Base-by-base conservation (phyloP, 805 yeast genomes). In the Tetrapisispora phaffii region DNA sequence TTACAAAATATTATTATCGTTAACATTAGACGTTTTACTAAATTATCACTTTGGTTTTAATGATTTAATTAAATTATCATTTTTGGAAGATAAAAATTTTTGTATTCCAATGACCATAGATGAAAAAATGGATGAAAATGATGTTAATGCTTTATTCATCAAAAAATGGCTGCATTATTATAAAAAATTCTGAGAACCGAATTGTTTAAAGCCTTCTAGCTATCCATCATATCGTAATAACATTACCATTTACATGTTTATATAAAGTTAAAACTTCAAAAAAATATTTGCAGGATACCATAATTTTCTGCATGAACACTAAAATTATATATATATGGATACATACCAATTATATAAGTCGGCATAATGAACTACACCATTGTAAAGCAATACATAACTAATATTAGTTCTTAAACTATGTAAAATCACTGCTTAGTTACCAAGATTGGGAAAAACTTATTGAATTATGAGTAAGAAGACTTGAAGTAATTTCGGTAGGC, bases 21-120 rank as follows among this genome's bases (percentile, higher is more conserved):
- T 73, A 17, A 50, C 68, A 5, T 44, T 72, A 31, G 68, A 70
- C 21, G 59, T 75, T 4, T 52, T 75, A 24, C 58, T 71, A 36
- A 72, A 75, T 48, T 70, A 73, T 54, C 80, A 76, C 57, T 74
- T 70, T 57, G 80, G 80, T 1, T 76, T 68, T 48, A 59, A 58
- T 38, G 65, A 63, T 45, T 50, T 69, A 44, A 56, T 56, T 17
- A 55, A 58, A 9, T 50, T 70, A 31, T 55, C 57, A 4, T 50
- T 46, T 21, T 46, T 58, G 15, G 47, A 50, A 3, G 63, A 60
- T 34, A 38, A 46, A 23, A 46, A 45, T 8, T 61, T 59, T 33
- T 51, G 58, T 32, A 61, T 61, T n/a, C 66, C 66, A 19, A 46
- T 58, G 26, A 57, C 51, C 37, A 51, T 48, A 55, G 53, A 54